Conservation (phyloP, 2,329 filamentous ascomycete genomes). For the Sporothrix dimorphospora region DNA sequence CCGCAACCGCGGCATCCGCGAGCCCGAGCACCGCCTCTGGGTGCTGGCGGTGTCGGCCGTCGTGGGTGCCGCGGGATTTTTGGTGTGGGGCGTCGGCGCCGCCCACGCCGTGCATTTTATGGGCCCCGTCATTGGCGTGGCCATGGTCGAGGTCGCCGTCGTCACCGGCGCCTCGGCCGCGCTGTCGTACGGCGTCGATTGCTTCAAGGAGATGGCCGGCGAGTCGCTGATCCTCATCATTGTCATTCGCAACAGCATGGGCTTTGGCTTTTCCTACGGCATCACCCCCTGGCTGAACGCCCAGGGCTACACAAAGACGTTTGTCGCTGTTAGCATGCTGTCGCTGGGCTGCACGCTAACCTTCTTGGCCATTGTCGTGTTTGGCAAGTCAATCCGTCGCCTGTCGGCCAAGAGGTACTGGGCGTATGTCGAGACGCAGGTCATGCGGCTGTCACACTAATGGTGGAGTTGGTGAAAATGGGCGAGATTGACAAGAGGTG, state of each 20-base stretch:
- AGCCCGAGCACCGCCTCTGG: conserved; percentile 40
- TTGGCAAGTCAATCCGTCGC: conserved; percentile 19
- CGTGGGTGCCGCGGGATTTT: conserved; percentile 43
- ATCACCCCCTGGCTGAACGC: conserved; percentile 42
- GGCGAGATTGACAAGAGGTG: not conserved
- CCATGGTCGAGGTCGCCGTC: conserved; percentile 45
- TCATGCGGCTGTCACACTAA: not conserved
- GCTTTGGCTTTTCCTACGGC: conserved; percentile 39
- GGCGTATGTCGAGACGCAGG: not conserved
- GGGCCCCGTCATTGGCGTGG: conserved; percentile 47
- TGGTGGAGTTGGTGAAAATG: not conserved
- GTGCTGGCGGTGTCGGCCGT: conserved; percentile 38
- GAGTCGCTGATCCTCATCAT: conserved; percentile 36
- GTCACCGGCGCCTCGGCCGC: conserved; percentile 45
- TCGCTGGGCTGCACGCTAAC: conserved; percentile 24
- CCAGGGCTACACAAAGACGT: conserved; percentile 33
- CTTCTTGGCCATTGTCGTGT: conserved; percentile 12
- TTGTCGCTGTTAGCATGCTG: conserved; percentile 19
- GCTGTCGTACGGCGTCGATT: conserved; percentile 49
- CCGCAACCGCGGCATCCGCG: conserved; percentile 46
- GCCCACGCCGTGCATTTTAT: conserved; percentile 47
- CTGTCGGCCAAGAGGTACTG: conserved; percentile 21
- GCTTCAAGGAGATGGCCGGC: conserved; percentile 41
- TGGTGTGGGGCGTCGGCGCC: conserved; percentile 55
- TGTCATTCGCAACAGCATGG: conserved; percentile 38